Evolutionary conservation across 139 green algal species (phyloP), one percentile per base, ranked within the genome.

Genomic region (Micractinium sp.): DNA sequence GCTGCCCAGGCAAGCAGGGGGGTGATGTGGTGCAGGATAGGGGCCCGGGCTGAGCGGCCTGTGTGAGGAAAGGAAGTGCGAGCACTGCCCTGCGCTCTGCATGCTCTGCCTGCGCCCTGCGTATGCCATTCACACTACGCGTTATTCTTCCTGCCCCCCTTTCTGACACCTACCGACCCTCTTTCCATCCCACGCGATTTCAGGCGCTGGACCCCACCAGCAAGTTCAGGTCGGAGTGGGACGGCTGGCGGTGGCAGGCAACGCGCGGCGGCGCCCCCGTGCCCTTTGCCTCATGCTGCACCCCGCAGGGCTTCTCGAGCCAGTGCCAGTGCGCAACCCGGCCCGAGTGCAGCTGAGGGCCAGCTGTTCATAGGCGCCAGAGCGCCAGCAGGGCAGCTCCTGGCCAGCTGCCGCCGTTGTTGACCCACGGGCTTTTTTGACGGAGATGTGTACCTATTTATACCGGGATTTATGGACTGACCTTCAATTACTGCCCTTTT

Each of bases 201-300:
- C 83, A 87, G 33, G 78, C 93, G 85, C 90, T 97, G 36, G 96
- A 98, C 91, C 96, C 96, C 35, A 85, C 16, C 9, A 80, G 88
- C 69, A 98, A 98, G 88, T 98, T 98, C 88, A 31, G 35, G 19
- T 89, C 76, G 14, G 76, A 85, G 53, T 93, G 88, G 53, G 85
- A 94, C 75, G 88, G 94, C 25, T 97, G 95, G 94, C 53, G 83
- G 18, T 97, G 94, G 94, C 77, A 80, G 19, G 94, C 94, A 3
- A 93, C 81, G 18, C 71, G 56, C 14, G 38, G 60, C 33, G 90
- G 92, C n/a, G 31, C 85, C 41, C 20, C 61, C 16, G 85, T 89
- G 60, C 25, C 75, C 87, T 91, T 91, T 85, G n/a, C 36, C 86
- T 67, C 77, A 20, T 91, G 92, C 91, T 91, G 91, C 88, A 79